Base-by-base conservation (phyloP, 345 rosid species). In the Aurinia saxatilis region DNA sequence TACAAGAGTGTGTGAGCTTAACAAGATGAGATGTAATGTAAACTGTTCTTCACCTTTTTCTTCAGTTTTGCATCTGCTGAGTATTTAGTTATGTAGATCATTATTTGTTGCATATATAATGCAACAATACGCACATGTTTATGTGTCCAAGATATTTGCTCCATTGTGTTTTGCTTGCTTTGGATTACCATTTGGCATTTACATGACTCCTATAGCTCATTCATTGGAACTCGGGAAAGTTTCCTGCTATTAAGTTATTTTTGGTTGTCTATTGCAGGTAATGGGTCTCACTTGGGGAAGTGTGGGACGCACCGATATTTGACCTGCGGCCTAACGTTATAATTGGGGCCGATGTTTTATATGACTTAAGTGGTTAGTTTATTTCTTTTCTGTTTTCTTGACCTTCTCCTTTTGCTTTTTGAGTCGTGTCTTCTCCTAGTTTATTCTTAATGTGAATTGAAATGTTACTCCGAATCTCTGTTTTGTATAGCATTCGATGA, bases 211-310 rank as follows among this genome's bases (percentile, higher is more conserved):
- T 40, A 9, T 10, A 27, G 23, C 14, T 58, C 39, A 19, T 18
- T 19, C 65, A 8, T 8, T 56, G 5, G 12, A 46, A 27, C 4
- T 29, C 6, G 5, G 12, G 25, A 31, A 23, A 71, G 47, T n/a
- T n/a, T n/a, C n/a, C n/a, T n/a, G n/a, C n/a, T n/a, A 12, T 6
- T 9, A 16, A n/a, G 50, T 46, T 39, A n/a, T 29, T 51, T 18
- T 36, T 39, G 65, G 54, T 23, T 73, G 40, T 44, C 46, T 15
- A 17, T 46, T 72, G 41, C 71, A 91, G 95, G 85, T n/a, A n/a
- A n/a, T n/a, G n/a, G 90, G 95, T 57, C 75, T 91, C 42, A 84
- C 91, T 18, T 88, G 96, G 96, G 98, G 96, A 70, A n/a, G 73
- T 84, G 63, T 88, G 91, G 96, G 90, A 86, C 76, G 81, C 67